Evolutionary conservation across 495 filamentous ascomycete genomes (phyloP).

Genomic region (Aspergillus baeticus): DNA sequence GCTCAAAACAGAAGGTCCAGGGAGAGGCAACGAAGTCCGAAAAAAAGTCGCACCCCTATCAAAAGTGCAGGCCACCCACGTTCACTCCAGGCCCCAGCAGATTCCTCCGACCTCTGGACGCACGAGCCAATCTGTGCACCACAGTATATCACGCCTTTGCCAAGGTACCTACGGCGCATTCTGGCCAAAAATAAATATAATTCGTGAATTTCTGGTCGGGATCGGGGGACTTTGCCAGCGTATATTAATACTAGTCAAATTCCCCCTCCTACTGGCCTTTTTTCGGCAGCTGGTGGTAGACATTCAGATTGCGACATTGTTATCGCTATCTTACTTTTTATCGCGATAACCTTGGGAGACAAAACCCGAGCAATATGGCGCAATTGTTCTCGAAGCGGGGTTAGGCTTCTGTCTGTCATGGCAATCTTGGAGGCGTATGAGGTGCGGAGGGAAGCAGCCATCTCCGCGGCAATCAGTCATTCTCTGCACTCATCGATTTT

Average conservation of each 20-base stretch:
- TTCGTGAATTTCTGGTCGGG: too few relatives aligned
- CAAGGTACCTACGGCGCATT: not conserved
- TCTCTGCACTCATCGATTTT: too few relatives aligned
- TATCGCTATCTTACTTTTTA: too few relatives aligned
- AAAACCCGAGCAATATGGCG: not conserved
- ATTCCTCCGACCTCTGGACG: not conserved
- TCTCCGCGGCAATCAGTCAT: not conserved
- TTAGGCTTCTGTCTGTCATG: not conserved
- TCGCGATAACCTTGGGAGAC: not conserved
- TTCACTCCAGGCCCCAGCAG: constrained; percentile 1
- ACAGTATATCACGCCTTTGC: constrained; percentile 5
- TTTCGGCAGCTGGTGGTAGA: too few relatives aligned
- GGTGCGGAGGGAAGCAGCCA: not conserved
- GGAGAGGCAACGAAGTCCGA: constrained; percentile 7
- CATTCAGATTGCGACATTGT: too few relatives aligned
- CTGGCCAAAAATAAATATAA: too few relatives aligned
- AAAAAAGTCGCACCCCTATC: not conserved
- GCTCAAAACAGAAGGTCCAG: constrained; percentile 1
- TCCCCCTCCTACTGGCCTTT: not conserved
- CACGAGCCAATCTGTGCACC: constrained; percentile 14
- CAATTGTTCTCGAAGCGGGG: constrained; percentile 13
- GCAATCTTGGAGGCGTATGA: constrained; percentile 2
- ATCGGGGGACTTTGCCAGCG: too few relatives aligned
- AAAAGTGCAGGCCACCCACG: constrained; percentile 7
- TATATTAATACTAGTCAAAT: too few relatives aligned